Base-by-base conservation (phyloP, 1,284 basidiomycete genomes). In the Sporisorium scitamineum region DNA sequence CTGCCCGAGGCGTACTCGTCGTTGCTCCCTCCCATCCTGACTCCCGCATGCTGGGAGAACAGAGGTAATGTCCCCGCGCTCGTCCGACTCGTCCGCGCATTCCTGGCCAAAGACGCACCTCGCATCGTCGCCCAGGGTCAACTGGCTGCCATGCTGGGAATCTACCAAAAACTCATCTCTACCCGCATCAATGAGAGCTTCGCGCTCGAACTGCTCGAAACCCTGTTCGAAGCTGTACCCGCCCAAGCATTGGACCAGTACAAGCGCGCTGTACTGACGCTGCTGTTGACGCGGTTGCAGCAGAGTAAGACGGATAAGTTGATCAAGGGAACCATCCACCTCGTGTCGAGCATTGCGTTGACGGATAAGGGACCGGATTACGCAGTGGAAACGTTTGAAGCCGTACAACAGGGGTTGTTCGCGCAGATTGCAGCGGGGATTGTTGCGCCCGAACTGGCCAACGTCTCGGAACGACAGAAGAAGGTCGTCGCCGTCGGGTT, bases 31-130 rank as follows among this genome's bases (percentile, higher is more conserved):
- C 91, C 95, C 77, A 89, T 99, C 22, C 90, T 98, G 37, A 94
- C 92, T 0, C 94, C 95, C 0, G 88, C 90, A 2, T 89, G 93
- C 20, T 99, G 97, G 96, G 92, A 94, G 85, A 93, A 94, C 83
- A 92, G 95, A 75, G 96, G 96, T n/a, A 96, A 93, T 81, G 91
- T 99, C 24, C 96, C 96, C 0, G 95, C 95, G 2, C 89, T 99
- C 1, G 95, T 97, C 10, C 91, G 94, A 70, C 88, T 98, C 10
- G 88, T 98, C 61, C 91, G 92, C 70, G 94, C 94, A 0, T 95
- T 94, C 87, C 87, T 99, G 13, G 86, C 88, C 2, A 89, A 92
- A 27, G 95, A 94, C 63, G 89, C 90, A 0, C 80, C 83, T 1
- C 87, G 90, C 70, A 92, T 98, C 87, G 88, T 92, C n/a, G 88